Conservation (phyloP, 73 alveolate species). For the Paraurostyla sp. region DNA sequence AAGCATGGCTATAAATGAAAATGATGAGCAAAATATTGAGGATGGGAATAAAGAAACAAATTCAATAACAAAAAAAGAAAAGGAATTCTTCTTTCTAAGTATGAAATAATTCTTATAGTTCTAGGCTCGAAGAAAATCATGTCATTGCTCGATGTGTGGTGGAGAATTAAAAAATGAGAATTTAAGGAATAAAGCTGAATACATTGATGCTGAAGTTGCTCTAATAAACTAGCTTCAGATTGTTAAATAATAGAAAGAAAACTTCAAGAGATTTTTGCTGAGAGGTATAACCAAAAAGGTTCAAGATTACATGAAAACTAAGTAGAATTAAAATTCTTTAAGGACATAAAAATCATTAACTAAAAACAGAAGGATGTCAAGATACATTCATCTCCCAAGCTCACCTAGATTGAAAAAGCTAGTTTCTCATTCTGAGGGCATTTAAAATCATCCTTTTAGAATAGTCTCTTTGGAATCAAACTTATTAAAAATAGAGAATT, state of each 20-base stretch:
- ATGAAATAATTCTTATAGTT: slow-evolving; percentile 26
- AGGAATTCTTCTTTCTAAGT: slow-evolving; percentile 39
- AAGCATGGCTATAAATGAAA: too few species aligned
- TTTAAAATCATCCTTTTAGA: not conserved
- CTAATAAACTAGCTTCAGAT: not conserved
- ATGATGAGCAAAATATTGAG: too few species aligned
- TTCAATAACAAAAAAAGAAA: not conserved
- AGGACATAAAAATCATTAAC: not conserved
- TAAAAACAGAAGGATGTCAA: slow-evolving; percentile 1
- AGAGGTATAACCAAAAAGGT: slow-evolving; percentile 41
- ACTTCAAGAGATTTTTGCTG: not conserved
- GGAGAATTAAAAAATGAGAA: slow-evolving; percentile 9
- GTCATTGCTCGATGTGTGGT: slow-evolving; percentile 37
- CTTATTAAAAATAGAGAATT: not conserved
- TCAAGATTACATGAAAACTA: not conserved
- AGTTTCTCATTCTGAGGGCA: too few species aligned
- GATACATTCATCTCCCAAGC: not conserved
- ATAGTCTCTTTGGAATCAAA: not conserved
- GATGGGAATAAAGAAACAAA: too few species aligned
- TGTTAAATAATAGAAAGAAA: slow-evolving; percentile 1
- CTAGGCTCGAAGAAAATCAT: slow-evolving; percentile 32
- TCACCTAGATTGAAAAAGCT: too few species aligned
- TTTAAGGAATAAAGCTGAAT: slow-evolving; percentile 6
- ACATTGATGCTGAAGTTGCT: slow-evolving; percentile 49
- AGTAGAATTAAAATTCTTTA: not conserved